Base-by-base conservation (phyloP, 2,329 filamentous ascomycete genomes). In the Cordyceps fumosorosea region DNA sequence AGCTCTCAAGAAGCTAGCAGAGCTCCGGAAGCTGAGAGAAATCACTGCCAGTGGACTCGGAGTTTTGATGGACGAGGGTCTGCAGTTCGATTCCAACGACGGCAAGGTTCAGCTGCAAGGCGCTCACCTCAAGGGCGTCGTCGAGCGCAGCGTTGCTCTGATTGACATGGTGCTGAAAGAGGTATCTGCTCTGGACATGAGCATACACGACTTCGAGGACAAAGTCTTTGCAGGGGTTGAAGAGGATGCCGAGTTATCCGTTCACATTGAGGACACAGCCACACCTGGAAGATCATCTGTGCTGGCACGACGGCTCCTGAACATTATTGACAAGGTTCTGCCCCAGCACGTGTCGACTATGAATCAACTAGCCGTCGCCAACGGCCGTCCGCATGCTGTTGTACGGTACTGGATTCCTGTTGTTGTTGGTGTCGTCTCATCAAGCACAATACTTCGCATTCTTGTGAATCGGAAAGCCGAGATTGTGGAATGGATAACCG, bases 321-420 rank as follows among this genome's bases (percentile, higher is more conserved):
- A 82, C 47, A 84, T 98, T 22, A 84, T 98, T 6, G 78, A 85
- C 54, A 74, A 80, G 8, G 83, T 88, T 18, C 77, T 98, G 3
- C 89, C 90, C 0, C 78, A 81, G 16, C 90, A 97, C 69, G 76
- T 82, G 2, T 69, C 73, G 10, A 79, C 80, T 44, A 87, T 89
- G 63, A 77, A 78, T 47, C 71, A 73, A 0, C 74, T 89, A 3
- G 83, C 88, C 3, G 73, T 74, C 32, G 75, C 85, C 58, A 88
- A 93, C 71, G 93, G 93, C 8, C 87, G 88, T 24, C 95, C 95
- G 0, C 86, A 89, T 5, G 78, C 79, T 45, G 69, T 95, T 5
- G 81, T 96, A 3, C 86, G 95, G 54, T 98, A 96, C 75, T 99
- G 95, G 95, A 79, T 97, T 5, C 91, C 93, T 1, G 83, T 85